A percentile compares a stretch with the other conserved stretches of the same genome.
Evolutionary conservation across 805 yeast genomes (phyloP).

Genomic region (Clavispora fructus): DNA sequence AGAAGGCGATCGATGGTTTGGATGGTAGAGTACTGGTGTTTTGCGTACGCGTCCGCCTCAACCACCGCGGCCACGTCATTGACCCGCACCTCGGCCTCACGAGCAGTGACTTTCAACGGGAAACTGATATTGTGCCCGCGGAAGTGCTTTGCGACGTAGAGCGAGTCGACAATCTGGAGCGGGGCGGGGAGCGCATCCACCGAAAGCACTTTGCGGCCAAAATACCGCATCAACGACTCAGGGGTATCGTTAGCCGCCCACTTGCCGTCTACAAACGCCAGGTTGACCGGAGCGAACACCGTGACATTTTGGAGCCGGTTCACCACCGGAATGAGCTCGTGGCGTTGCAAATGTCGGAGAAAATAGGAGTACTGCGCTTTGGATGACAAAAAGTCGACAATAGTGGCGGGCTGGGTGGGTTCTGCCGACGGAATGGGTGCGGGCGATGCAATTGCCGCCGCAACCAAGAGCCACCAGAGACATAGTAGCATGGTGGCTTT

Average conservation of each 20-base stretch:
- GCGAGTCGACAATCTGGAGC: slow-evolving; percentile 27
- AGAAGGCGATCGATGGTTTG: slow-evolving; percentile 55
- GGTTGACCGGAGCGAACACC: slow-evolving; percentile 74
- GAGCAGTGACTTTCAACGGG: slow-evolving; percentile 5
- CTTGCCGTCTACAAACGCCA: slow-evolving; percentile 50
- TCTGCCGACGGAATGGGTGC: not conserved
- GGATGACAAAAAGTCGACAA: slow-evolving; percentile 65
- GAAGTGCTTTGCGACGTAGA: slow-evolving; percentile 12
- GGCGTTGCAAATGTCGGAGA: slow-evolving; percentile 53
- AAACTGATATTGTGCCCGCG: slow-evolving; percentile 2
- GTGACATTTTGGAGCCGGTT: slow-evolving; percentile 62
- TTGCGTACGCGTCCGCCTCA: slow-evolving; percentile 53
- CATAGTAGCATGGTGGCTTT: not conserved
- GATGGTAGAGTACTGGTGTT: slow-evolving; percentile 58
- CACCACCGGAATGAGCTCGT: slow-evolving; percentile 56
- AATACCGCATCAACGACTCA: slow-evolving; percentile 22
- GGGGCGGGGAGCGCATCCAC: slow-evolving; percentile 23
- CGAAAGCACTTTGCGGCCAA: slow-evolving; percentile 28
- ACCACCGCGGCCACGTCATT: slow-evolving; percentile 47
- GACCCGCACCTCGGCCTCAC: slow-evolving; percentile 15
- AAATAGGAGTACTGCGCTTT: slow-evolving; percentile 65
- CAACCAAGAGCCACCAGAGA: not conserved
- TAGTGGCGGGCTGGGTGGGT: slow-evolving; percentile 32
- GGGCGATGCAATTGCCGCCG: not conserved
- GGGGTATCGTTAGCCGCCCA: slow-evolving; percentile 15